Percentiles rank a stretch among this genome's conserved stretches.
Conservation (phyloP, 2,329 filamentous ascomycete genomes). For the Elsinoe perseae region DNA sequence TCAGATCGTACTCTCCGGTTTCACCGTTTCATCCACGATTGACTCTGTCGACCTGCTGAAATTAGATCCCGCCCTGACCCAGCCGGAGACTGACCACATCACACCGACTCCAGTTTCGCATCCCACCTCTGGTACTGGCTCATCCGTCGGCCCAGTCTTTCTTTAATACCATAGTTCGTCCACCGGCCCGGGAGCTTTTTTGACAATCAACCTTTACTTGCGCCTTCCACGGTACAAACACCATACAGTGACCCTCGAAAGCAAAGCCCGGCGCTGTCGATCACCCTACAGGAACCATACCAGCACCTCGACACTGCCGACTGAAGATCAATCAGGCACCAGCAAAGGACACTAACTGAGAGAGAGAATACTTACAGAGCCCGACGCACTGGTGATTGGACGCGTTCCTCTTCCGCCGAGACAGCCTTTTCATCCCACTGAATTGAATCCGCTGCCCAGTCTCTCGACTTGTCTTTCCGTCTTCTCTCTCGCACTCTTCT, state of each 20-base stretch:
- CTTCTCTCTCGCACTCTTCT: neutral
- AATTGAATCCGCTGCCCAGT: neutral
- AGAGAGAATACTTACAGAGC: conserved; percentile 1
- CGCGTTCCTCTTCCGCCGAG: conserved; percentile 3
- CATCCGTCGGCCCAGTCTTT: conserved; percentile 14
- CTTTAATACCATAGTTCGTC: conserved; percentile 16
- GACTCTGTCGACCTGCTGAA: conserved; percentile 1
- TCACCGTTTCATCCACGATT: conserved; percentile 7
- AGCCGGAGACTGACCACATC: conserved; percentile 6
- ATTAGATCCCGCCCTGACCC: conserved; percentile 15
- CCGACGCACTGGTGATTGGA: conserved; percentile 6
- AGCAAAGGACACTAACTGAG: neutral
- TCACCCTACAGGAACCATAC: neutral
- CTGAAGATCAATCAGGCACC: conserved; percentile 8
- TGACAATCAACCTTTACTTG: conserved; percentile 13
- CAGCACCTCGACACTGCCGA: neutral
- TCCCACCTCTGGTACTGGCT: conserved; percentile 11
- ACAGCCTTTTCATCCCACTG: conserved; percentile 8
- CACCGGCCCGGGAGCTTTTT: conserved; percentile 15
- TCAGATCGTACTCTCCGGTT: neutral
- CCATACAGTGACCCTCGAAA: neutral
- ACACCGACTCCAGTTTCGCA: conserved; percentile 3
- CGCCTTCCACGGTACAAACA: conserved; percentile 13
- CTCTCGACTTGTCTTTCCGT: neutral
- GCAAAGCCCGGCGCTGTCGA: conserved; percentile 10